Base-by-base conservation (phyloP, 2,329 filamentous ascomycete species). In the Beauveria pseudobassiana region DNA sequence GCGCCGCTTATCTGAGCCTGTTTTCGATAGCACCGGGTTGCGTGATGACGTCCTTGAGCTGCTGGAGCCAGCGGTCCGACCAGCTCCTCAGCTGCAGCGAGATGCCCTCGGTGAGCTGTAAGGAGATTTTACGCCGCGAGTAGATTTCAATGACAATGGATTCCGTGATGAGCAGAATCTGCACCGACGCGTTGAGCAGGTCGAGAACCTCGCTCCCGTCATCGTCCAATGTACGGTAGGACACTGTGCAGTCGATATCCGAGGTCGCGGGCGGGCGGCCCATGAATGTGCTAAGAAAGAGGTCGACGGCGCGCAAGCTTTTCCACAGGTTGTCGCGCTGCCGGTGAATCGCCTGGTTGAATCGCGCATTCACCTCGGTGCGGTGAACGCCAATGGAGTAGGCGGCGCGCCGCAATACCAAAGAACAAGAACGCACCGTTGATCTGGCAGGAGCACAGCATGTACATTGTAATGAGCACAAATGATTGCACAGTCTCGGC, bases 381-480 rank as follows among this genome's bases (percentile, higher is more conserved):
- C 81, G 73, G 64, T 84, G 81, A 5, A 83, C 70, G 0, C 81
- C 81, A 16, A 83, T 77, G 0, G 80, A 80, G 62, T 83, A 82
- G 0, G 80, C 80, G 0, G 81, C 79, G 2, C 0, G 78, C 80
- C 0, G 80, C 79, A 7, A 82, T 77, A 8, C 81, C 81, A 20
- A 83, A 82, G 67, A 82, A 80, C 2, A 84, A 67, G 53, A 82
- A 84, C 0, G 79, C 79, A 1, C 79, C 79, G 61, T 82, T 83
- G 67, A 83, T 81, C 66, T 83, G 81, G 58, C 80, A 82, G 3
- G 80, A 77, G 30, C 78, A 77, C 3, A 83, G 77, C 77, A 82
- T 82, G 69, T 82, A 82, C 8, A 83, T 65, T 0, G 80, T 81
- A 42, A 82, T 73, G 16, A 83, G 74, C 0, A 77, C 71, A 45